Base-by-base conservation (phyloP, 192 early-diverging fungal species). In the Bifiguratus adelaidae region DNA sequence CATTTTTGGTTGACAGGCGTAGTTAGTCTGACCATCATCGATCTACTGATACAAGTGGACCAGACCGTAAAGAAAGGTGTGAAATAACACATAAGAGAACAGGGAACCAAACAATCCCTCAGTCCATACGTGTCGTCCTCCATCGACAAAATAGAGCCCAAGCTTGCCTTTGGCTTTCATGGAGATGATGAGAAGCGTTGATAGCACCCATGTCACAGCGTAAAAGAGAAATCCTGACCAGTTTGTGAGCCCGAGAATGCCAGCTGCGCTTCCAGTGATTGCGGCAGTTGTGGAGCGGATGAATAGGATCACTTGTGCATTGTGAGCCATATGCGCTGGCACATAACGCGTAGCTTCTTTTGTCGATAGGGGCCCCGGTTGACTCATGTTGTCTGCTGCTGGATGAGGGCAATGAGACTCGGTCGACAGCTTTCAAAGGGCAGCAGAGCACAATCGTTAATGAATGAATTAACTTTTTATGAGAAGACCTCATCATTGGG, bases 171-270 rank as follows among this genome's bases (percentile, higher is more conserved):
- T 50, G 48, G 77, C 70, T 44, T 83, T 88, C 44, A 86, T 25
- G 12, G 60, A 20, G 27, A 82, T 57, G 30, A 85, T 46, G 11
- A 87, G 48, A 4, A 60, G 55, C 8, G 81, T 81, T 22, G 86
- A 60, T 18, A 86, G 56, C 7, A 70, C 48, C 60, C 86, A 89
- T 32, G 67, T 75, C 20, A 73, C 43, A 18, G 73, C 59, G 58
- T 91, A 95, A 63, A 90, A 92, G 41, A 83, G 69, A 55, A 92
- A 92, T 33, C 92, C 92, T 32, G 68, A 71, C 53, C 78, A 74
- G 21, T 87, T 82, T 4, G 86, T 86, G 44, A 95, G 71, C 1
- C 89, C 89, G 26, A 92, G 75, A 53, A 91, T 87, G 26, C 92
- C 92, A 18, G 90, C 92, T 15, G 89, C 85, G 12, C 80, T 74